Evolutionary conservation across 202 grass and related monocot genomes (phyloP).

Genomic region (Bolboschoenoplectus hybrid): DNA sequence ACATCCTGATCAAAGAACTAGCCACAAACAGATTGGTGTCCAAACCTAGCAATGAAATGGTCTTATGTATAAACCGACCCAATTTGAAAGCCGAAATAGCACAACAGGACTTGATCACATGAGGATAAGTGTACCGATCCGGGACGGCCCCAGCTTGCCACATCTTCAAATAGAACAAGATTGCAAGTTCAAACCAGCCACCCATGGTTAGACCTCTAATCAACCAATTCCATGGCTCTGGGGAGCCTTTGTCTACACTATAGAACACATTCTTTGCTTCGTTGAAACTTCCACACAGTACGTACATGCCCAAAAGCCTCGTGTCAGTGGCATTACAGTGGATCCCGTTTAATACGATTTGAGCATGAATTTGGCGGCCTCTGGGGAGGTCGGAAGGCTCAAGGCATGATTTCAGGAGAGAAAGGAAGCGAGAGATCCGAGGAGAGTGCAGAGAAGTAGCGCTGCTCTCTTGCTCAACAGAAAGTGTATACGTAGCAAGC

Average conservation of each 20-base stretch:
- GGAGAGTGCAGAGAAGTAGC: neutral
- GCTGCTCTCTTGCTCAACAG: neutral
- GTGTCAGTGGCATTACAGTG: conserved; percentile 36
- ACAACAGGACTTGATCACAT: conserved; percentile 73
- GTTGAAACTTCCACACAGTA: conserved; percentile 63
- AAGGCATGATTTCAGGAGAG: conserved; percentile 58
- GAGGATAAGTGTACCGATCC: conserved; percentile 70
- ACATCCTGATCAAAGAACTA: conserved; percentile 77
- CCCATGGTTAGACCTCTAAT: conserved; percentile 66
- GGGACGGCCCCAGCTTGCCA: conserved; percentile 52
- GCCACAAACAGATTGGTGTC: conserved; percentile 58
- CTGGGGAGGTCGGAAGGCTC: conserved; percentile 50
- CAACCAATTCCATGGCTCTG: conserved; percentile 90
- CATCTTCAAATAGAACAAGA: conserved; percentile 90
- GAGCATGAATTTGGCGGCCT: conserved; percentile 66
- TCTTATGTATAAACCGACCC: conserved; percentile 64
- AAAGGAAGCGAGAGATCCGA: conserved; percentile 44
- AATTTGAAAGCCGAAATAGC: conserved; percentile 53
- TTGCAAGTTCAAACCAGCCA: conserved; percentile 49
- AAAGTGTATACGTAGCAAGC: neutral
- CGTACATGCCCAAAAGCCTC: conserved; percentile 62
- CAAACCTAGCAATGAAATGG: conserved; percentile 50
- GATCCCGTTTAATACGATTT: conserved; percentile 50
- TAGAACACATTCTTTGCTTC: conserved; percentile 67
- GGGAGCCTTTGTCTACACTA: conserved; percentile 33